Base-by-base conservation (phyloP, 495 filamentous ascomycete species). In the Penicillium bialowiezense region DNA sequence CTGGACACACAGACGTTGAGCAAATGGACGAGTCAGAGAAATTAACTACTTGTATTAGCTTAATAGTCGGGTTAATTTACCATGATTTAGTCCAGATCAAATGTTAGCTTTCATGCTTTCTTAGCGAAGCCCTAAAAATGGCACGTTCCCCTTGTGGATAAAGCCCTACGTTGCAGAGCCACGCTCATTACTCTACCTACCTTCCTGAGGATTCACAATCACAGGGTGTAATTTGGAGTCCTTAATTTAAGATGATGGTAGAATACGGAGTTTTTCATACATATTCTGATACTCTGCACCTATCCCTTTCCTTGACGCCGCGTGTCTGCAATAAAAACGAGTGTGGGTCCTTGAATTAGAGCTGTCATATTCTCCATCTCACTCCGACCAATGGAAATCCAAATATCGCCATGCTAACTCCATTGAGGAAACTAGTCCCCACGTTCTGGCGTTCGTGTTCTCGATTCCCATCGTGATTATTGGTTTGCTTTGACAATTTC, bases 281-380 rank as follows among this genome's bases (percentile, higher is more conserved):
- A 43, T 20, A 20, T 21, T n/a, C 17, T 33, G 17, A 14, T 31
- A 18, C 18, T 15, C 14, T 14, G 18, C 14, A 14, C 4, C 15
- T 21, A 44, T 34, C 29, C 31, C 31, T 44, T 32, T 32, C 4
- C 24, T 28, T 28, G 9, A 28, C 24, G 23, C 33, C 24, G 48
- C 18, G 18, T 48, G 23, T 48, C 14, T 24, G 10, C 12, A 6
- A 13, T 14, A 32, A 13, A 19, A 18, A 15, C 19, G 10, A 13
- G n/a, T 17, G 38, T 54, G 37, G 39, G 42, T 53, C 32, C 28
- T 17, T 49, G 52, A 57, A 45, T 64, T 48, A 50, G 69, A 73
- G 68, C 68, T 73, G 67, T 73, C 70, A 72, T 64, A 64, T 73
- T 67, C 51, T 40, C 38, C 49, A 36, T 56, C 46, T 54, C 54